Evolutionary conservation across 1,284 basidiomycete genomes (phyloP).

Genomic region (Chalciporus sp.): DNA sequence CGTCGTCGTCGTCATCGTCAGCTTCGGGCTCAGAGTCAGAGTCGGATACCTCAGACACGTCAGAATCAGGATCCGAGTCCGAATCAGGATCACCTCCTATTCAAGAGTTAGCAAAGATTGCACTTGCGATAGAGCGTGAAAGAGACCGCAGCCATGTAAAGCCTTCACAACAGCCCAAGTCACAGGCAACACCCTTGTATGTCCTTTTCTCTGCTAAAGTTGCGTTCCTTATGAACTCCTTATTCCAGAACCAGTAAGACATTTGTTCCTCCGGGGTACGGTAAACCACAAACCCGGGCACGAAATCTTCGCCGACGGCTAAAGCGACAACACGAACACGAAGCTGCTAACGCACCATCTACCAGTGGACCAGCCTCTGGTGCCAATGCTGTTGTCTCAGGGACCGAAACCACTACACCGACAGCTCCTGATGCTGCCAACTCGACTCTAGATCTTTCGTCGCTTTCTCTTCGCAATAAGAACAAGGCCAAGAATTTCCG

Average conservation of each 20-base stretch:
- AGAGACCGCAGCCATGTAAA: not conserved
- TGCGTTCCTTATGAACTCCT: not conserved
- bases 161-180: not conserved
- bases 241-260: constrained; percentile 6
- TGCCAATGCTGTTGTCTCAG: constrained; percentile 37
- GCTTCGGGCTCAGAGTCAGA: constrained; percentile 29
- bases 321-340: constrained; percentile 43
- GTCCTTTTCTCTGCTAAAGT: not conserved
- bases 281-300: constrained; percentile 64
- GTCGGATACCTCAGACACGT: constrained; percentile 12
- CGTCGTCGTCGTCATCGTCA: constrained; percentile 2
- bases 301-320: constrained; percentile 68
- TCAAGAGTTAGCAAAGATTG: constrained; percentile 1
- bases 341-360: constrained; percentile 7
- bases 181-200: constrained; percentile 5
- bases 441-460: constrained; percentile 10
- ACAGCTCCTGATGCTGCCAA: not conserved
- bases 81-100: constrained; percentile 9
- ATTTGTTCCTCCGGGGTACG: constrained; percentile 60
- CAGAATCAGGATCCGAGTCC: constrained; percentile 32
- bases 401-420: not conserved
- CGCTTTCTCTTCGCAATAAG: constrained; percentile 64
- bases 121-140: not conserved
- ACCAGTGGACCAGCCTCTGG: constrained; percentile 22
- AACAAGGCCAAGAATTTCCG: constrained; percentile 74